These are phyloP conservation scores for Phragmites australis DNA, from an alignment of 176 grass and related monocot genomes.

Conservation along the genomic window DNA sequence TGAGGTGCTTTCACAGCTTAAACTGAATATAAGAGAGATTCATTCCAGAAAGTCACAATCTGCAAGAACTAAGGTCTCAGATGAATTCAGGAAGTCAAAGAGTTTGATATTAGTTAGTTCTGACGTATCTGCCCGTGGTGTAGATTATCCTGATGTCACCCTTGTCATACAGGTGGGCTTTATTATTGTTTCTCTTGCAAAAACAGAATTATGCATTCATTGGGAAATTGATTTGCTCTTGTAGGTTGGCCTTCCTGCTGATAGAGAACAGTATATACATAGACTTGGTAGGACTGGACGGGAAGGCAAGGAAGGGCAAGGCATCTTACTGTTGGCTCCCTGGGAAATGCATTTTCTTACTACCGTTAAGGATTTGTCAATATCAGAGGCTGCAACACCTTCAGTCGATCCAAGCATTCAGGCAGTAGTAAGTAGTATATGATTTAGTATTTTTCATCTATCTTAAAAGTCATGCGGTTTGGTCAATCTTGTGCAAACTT, in stretches of 20 bases:
- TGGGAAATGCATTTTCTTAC: conserved; percentile 76
- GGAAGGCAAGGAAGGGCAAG: conserved; percentile 83
- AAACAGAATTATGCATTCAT: background rate
- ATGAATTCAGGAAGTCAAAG: conserved; percentile 88
- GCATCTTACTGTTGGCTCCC: conserved; percentile 73
- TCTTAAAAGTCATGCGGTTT: background rate
- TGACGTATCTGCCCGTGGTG: conserved; percentile 90
- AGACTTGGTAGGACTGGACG: conserved; percentile 86
- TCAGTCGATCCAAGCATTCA: conserved; percentile 45
- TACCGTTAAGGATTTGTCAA: conserved; percentile 69
- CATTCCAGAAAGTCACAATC: conserved; percentile 87
- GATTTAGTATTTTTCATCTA: conserved; percentile 19
- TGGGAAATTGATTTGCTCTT: conserved; percentile 23
- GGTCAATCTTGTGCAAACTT: background rate
- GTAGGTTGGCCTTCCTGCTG: conserved; percentile 76
- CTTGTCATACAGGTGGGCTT: conserved; percentile 76
- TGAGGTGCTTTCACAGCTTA: conserved; percentile 65
- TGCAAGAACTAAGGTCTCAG: conserved; percentile 85
- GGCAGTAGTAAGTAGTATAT: conserved; percentile 50
- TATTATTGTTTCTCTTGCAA: background rate
- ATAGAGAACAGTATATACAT: conserved; percentile 91
- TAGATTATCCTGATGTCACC: conserved; percentile 95
- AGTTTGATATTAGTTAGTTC: conserved; percentile 93
- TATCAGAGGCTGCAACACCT: conserved; percentile 51
- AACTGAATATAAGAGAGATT: conserved; percentile 86